These are phyloP conservation scores for Aspergillus taichungensis DNA, from an alignment of 495 filamentous ascomycete species.

Conservation along the genomic window DNA sequence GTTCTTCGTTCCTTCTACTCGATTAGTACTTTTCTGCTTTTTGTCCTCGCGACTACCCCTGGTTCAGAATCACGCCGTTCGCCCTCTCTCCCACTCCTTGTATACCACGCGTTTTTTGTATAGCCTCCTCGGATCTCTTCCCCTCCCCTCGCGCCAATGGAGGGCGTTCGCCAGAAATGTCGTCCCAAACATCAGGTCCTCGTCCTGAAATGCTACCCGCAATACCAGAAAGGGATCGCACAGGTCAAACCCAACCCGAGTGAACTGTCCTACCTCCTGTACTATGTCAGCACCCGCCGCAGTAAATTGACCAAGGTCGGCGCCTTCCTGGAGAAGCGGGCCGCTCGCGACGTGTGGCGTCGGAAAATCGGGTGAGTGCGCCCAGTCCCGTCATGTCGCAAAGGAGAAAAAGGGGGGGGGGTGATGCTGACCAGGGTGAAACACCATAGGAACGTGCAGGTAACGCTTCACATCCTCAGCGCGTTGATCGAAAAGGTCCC, in stretches of 20 bases:
- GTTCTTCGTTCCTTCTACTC: background rate
- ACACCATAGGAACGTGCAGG: slow-evolving; percentile 69
- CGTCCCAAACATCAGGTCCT: slow-evolving; percentile 91
- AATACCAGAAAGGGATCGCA: slow-evolving; percentile 75
- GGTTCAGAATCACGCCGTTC: background rate
- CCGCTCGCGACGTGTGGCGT: slow-evolving; percentile 76
- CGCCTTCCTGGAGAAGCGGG: slow-evolving; percentile 82
- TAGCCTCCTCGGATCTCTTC: background rate
- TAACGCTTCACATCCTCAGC: slow-evolving; percentile 79
- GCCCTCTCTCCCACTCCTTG: background rate
- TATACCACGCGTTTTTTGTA: background rate
- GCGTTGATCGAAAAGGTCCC: slow-evolving; percentile 87
- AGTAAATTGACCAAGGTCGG: slow-evolving; percentile 93
- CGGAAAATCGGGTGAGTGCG: slow-evolving; percentile 65
- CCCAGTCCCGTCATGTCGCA: background rate
- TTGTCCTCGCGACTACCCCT: too few relatives aligned
- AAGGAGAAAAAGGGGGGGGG: too few relatives aligned
- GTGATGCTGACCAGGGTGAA: slow-evolving; percentile 2
- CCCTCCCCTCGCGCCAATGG: slow-evolving; percentile 29
- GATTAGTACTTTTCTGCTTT: too few relatives aligned
- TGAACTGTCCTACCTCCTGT: slow-evolving; percentile 90
- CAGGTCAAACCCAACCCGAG: slow-evolving; percentile 89
- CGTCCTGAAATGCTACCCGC: slow-evolving; percentile 87
- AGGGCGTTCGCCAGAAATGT: slow-evolving; percentile 52
- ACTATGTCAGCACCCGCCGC: slow-evolving; percentile 85